Evolutionary conservation across 192 early-diverging fungal genomes (phyloP).

Genomic region (Coemansia sp.): DNA sequence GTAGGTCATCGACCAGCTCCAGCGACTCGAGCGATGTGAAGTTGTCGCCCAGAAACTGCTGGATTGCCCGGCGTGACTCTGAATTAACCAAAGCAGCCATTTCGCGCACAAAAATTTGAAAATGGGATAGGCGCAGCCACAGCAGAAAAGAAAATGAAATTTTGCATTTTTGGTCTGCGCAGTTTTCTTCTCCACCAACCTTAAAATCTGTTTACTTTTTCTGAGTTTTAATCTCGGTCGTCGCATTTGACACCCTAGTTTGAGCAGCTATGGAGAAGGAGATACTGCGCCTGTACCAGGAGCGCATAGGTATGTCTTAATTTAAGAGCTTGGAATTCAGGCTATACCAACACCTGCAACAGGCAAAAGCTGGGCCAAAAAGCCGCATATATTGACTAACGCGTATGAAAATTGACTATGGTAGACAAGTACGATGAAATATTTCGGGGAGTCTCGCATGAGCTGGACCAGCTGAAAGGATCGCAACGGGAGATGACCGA

Average conservation of each 20-base stretch:
- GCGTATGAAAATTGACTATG: neutral
- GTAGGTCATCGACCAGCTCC: constrained; percentile 34
- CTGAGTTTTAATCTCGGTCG: neutral
- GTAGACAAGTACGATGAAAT: constrained; percentile 54
- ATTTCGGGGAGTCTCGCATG: constrained; percentile 35
- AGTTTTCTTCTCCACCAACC: neutral
- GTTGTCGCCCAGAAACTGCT: constrained; percentile 38
- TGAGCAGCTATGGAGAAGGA: constrained; percentile 41
- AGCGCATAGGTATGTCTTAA: constrained; percentile 44
- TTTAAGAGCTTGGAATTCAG: neutral
- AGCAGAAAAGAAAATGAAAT: neutral
- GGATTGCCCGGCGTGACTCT: constrained; percentile 10
- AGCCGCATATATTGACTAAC: neutral
- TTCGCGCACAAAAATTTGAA: neutral
- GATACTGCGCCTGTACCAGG: constrained; percentile 48
- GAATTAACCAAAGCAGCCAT: constrained; percentile 11
- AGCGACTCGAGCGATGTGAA: constrained; percentile 48
- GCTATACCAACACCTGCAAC: neutral
- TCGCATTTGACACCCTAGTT: neutral
- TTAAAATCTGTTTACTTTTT: constrained; percentile 3
- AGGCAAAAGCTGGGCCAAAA: neutral
- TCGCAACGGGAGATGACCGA: constrained; percentile 45
- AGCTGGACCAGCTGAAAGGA: constrained; percentile 43
- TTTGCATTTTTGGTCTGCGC: constrained; percentile 1
- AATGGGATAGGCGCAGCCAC: neutral